A percentile compares a stretch with the other conserved stretches of the same genome.
phyloP scores from a whole-genome alignment of 208 protist genomes.

The Trypanosoma scelopori region DNA sequence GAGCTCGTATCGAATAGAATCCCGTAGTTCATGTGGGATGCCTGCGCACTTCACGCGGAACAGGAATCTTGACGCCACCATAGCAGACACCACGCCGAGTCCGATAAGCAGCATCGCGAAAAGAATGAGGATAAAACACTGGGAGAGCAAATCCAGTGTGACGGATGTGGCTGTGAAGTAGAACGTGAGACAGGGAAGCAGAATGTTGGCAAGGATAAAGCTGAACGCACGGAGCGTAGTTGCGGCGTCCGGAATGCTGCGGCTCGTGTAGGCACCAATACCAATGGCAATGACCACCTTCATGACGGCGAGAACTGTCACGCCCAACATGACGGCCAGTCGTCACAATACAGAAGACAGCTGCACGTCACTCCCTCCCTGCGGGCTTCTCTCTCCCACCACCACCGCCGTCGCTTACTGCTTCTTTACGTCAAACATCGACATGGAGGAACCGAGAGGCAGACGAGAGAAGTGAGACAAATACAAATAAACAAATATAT shows the following conservation, averaged over 20 bases:
- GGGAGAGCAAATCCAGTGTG: conserved; percentile 33
- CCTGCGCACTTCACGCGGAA: conserved; percentile 38
- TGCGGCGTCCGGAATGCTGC: conserved; percentile 46
- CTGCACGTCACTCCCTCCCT: no score
- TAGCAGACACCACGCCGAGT: conserved; percentile 27
- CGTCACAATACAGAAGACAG: not conserved
- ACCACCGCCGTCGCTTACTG: not conserved
- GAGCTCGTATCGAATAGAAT: conserved; percentile 47
- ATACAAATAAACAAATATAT: not conserved
- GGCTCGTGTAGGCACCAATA: conserved; percentile 54
- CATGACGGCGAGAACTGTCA: conserved; percentile 64
- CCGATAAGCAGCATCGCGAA: conserved; percentile 46
- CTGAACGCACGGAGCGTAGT: conserved; percentile 66
- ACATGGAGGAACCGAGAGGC: conserved; percentile 1
- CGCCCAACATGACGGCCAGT: conserved; percentile 41
- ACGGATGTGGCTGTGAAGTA: conserved; percentile 55
- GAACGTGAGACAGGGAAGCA: conserved; percentile 67
- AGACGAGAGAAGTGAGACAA: not conserved
- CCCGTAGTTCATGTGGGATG: conserved; percentile 48
- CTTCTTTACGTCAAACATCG: not conserved
- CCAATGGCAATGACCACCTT: conserved; percentile 80
- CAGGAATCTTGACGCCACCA: conserved; percentile 25
- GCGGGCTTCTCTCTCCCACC: no score
- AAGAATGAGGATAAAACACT: conserved; percentile 55
- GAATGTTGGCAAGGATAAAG: conserved; percentile 61